Conservation (phyloP, 192 early-diverging fungal species). For the Backusella australiensis region DNA sequence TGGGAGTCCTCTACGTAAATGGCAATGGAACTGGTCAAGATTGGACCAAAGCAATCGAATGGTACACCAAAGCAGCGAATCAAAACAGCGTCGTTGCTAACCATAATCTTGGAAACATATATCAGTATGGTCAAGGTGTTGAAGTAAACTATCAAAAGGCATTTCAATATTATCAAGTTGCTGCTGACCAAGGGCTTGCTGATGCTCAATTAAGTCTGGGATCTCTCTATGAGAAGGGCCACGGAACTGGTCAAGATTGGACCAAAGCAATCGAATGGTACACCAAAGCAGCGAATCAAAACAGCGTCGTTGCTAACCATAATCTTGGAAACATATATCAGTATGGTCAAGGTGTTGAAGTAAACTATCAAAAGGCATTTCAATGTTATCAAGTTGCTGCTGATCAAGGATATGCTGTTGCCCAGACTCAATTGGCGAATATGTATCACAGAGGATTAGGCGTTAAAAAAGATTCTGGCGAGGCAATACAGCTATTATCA, state of each 20-base stretch:
- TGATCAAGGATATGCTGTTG: too few relatives aligned
- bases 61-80: not conserved
- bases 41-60: not conserved
- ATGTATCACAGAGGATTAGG: too few relatives aligned
- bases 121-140: not conserved
- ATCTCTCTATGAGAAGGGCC: not conserved
- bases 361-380: too few relatives aligned
- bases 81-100: not conserved
- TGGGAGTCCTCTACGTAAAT: not conserved
- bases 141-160: not conserved
- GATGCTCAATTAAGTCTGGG: not conserved
- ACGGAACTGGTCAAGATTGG: not conserved
- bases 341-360: too few relatives aligned
- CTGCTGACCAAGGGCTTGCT: not conserved
- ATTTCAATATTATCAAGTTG: not conserved
- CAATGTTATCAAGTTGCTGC: too few relatives aligned
- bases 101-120: not conserved
- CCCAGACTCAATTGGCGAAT: too few relatives aligned
- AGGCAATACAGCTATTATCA: too few relatives aligned
- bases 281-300: not conserved
- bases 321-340: not conserved
- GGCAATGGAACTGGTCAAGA: not conserved
- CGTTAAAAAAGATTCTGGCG: too few relatives aligned
- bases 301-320: not conserved
- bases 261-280: not conserved